Evolutionary conservation across 1,139 yeast species (phyloP).

Genomic region (Blastobotrys buckinghamii): DNA sequence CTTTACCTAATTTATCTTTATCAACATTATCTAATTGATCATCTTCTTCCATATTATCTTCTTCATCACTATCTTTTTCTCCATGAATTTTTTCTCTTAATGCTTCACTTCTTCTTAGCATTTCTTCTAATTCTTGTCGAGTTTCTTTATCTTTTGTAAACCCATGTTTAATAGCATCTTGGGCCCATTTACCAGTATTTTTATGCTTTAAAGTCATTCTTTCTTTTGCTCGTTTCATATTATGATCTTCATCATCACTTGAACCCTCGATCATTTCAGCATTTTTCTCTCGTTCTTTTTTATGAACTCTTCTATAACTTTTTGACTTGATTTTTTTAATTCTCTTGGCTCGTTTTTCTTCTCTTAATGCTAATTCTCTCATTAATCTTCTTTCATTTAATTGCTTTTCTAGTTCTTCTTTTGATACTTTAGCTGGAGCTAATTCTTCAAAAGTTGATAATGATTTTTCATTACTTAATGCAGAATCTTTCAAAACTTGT

Average conservation of each 20-base stretch:
- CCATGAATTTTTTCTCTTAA: conserved; percentile 73
- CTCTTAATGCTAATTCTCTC: conserved; percentile 96
- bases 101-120: conserved; percentile 81
- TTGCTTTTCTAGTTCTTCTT: conserved; percentile 72
- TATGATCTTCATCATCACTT: conserved; percentile 51
- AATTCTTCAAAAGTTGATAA: conserved; percentile 83
- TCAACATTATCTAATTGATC: conserved; percentile 33
- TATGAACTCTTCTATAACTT: conserved; percentile 76
- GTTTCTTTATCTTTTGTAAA: conserved; percentile 79
- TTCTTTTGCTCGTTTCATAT: conserved; percentile 79
- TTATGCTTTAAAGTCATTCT: conserved; percentile 90
- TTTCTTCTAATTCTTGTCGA: conserved; percentile 87
- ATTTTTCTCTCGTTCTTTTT: conserved; percentile 73
- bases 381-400: conserved; percentile 79
- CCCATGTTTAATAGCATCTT: conserved; percentile 83
- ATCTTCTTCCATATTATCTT: conserved; percentile 37
- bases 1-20: conserved; percentile 57
- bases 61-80: conserved; percentile 46
- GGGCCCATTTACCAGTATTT: conserved; percentile 80
- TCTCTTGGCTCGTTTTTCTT: conserved; percentile 84
- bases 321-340: conserved; percentile 93
- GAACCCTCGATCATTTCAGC: conserved; percentile 54
- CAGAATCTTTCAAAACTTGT: conserved; percentile 53
- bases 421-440: conserved; percentile 64
- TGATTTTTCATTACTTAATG: conserved; percentile 64